Evolutionary conservation across 2,329 filamentous ascomycete species (phyloP).

Genomic region (Fusarium siculi): DNA sequence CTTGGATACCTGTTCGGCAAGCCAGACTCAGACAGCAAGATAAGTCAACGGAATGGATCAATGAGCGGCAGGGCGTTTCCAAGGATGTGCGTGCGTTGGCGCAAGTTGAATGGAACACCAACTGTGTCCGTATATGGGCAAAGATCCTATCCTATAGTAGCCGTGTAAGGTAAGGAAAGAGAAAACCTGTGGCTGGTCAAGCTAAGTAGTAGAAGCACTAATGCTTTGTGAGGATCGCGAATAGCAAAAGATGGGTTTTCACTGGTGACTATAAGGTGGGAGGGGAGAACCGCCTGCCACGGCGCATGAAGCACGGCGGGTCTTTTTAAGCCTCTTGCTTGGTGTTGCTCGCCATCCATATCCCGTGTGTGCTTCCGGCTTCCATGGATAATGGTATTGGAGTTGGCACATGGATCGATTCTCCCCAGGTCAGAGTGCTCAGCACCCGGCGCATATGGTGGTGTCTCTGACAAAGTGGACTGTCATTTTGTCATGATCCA

Average conservation of each 20-base stretch:
- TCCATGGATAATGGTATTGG: not conserved
- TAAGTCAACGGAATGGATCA: slow-evolving; percentile 30
- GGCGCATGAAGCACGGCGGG: slow-evolving; percentile 42
- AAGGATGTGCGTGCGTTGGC: slow-evolving; percentile 26
- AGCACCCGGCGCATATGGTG: slow-evolving; percentile 23
- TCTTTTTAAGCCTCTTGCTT: slow-evolving; percentile 36
- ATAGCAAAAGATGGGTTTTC: slow-evolving; percentile 28
- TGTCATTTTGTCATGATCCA: slow-evolving; percentile 42
- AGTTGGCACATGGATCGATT: slow-evolving; percentile 31
- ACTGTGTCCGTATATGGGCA: slow-evolving; percentile 18
- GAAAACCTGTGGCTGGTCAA: slow-evolving; percentile 25
- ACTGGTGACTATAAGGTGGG: slow-evolving; percentile 32
- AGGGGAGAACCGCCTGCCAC: slow-evolving; percentile 16
- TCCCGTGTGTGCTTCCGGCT: not conserved
- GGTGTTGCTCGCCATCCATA: slow-evolving; percentile 5
- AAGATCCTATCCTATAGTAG: slow-evolving; percentile 18
- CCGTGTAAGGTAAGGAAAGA: not conserved
- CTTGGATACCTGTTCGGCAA: slow-evolving; percentile 15
- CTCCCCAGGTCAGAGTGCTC: slow-evolving; percentile 5
- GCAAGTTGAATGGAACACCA: slow-evolving; percentile 25
- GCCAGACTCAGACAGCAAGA: slow-evolving; percentile 20
- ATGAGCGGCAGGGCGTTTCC: slow-evolving; percentile 29
- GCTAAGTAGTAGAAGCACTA: slow-evolving; percentile 27
- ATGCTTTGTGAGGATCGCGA: slow-evolving; percentile 28
- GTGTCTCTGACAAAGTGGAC: slow-evolving; percentile 41